phyloP scores from a whole-genome alignment of 1,284 basidiomycete genomes.

The Heliocybe sulcata region DNA sequence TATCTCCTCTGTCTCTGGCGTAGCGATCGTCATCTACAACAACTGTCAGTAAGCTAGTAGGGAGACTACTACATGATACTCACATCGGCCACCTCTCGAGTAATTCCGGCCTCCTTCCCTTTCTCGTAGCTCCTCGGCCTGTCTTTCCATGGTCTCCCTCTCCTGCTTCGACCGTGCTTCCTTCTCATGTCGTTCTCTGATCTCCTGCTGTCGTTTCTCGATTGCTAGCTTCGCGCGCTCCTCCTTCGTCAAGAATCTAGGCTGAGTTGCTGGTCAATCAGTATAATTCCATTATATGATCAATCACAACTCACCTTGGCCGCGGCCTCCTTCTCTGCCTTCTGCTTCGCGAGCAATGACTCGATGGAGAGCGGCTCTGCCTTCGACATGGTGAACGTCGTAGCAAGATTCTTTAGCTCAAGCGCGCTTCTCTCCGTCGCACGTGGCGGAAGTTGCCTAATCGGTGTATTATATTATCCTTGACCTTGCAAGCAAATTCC shows the following conservation, averaged over 20 bases:
- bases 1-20: constrained; percentile 23
- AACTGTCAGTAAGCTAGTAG: constrained; percentile 8
- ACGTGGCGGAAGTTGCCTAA: not conserved
- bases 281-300: not conserved
- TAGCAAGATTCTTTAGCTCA: too few relatives aligned
- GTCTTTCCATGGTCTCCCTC: constrained; percentile 63
- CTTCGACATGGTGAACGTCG: constrained; percentile 26
- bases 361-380: constrained; percentile 78
- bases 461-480: not conserved
- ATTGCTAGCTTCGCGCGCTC: constrained; percentile 86
- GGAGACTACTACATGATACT: constrained; percentile 20
- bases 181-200: constrained; percentile 58
- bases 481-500: not conserved
- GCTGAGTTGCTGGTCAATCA: constrained; percentile 37
- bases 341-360: constrained; percentile 79
- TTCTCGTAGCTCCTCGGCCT: constrained; percentile 62
- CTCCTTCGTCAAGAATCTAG: constrained; percentile 85
- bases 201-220: constrained; percentile 76
- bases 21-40: constrained; percentile 52
- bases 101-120: constrained; percentile 29
- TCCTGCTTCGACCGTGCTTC: constrained; percentile 51
- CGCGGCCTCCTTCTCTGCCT: constrained; percentile 81
- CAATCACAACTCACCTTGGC: constrained; percentile 57
- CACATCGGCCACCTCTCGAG: constrained; percentile 35
- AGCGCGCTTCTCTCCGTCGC: too few relatives aligned